Evolutionary conservation across 345 rosid species (phyloP).

Genomic region (Zanthoxylum bungeanum): DNA sequence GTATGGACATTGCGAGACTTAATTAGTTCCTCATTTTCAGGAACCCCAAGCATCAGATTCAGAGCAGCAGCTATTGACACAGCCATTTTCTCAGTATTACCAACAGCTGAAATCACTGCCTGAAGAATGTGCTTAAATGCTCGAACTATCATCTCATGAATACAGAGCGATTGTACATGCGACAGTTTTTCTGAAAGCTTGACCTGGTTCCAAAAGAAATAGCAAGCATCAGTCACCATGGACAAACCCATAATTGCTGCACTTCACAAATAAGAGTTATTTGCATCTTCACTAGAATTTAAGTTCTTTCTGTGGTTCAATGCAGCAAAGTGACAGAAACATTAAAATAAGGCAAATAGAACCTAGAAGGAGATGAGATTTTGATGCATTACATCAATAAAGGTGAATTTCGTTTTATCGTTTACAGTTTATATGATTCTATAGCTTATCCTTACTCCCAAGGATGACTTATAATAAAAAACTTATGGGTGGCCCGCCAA

Average conservation of each 20-base stretch:
- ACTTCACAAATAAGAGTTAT: background rate
- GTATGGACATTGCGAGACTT: constrained; percentile 53
- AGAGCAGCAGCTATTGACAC: constrained; percentile 73
- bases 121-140: constrained; percentile 90
- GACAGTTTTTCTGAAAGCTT: constrained; percentile 92
- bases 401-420: no score
- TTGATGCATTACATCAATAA: background rate
- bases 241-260: constrained; percentile 3
- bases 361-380: background rate
- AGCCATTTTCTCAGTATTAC: constrained; percentile 60
- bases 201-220: constrained; percentile 52
- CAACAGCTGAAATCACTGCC: constrained; percentile 78
- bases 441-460: background rate
- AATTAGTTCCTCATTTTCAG: constrained; percentile 44
- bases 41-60: constrained; percentile 90
- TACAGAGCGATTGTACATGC: constrained; percentile 93
- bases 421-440: background rate
- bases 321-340: background rate
- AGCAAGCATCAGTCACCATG: constrained; percentile 11
- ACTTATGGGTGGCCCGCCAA: background rate
- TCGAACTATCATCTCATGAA: constrained; percentile 96
- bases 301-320: background rate
- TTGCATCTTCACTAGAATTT: background rate
- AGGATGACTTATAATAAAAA: background rate
- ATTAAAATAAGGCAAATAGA: background rate